Evolutionary conservation across 2,329 filamentous ascomycete species (phyloP), one percentile per base, ranked within the genome.

Genomic region (Aspergillus arachidicola): DNA sequence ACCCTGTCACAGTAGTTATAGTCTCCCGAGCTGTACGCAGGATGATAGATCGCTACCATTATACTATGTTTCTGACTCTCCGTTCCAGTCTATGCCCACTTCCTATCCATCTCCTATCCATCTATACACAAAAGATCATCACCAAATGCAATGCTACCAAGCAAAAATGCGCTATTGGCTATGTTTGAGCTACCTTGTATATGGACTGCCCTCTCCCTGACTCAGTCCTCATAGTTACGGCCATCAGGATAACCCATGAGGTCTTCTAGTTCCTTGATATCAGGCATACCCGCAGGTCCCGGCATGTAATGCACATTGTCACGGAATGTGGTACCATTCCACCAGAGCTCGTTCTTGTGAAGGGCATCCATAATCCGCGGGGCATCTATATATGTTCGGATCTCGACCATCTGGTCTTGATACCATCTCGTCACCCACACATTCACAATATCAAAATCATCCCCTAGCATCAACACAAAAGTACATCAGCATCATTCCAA

Each of bases 361-460:
- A 76, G 60, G 2, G 68, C 71, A 3, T 75, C 68, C 61, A 68
- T 73, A 30, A 76, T 74, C 34, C 59, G 65, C 2, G 69, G 66
- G 14, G 72, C 65, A 30, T 76, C 74, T 21, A 76, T 73, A 48
- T 73, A 76, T 1, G 74, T 76, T 7, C 74, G 71, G 2, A 76
- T 71, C 60, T 76, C 73, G 9, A 75, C 71, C 73, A 76, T 76
- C 56, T 76, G 73, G 4, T 67, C 68, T 6, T 63, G 32, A 57
- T 73, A 19, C 75, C 75, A 76, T 43, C 70, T 66, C 12, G 73
- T 76, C 26, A 76, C 71, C 75, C 74, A 76, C 7, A 75, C 73
- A 57, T 76, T 76, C 51, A 72, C 65, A 26, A 75, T 73, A 19
- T 76, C 72, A 43, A 76, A 76, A 7, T 45, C 43, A 28, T 73